Evolutionary conservation across 768 basidiomycete species (phyloP), one percentile per base, ranked within the genome.

Genomic region (Suillus alpinus): DNA sequence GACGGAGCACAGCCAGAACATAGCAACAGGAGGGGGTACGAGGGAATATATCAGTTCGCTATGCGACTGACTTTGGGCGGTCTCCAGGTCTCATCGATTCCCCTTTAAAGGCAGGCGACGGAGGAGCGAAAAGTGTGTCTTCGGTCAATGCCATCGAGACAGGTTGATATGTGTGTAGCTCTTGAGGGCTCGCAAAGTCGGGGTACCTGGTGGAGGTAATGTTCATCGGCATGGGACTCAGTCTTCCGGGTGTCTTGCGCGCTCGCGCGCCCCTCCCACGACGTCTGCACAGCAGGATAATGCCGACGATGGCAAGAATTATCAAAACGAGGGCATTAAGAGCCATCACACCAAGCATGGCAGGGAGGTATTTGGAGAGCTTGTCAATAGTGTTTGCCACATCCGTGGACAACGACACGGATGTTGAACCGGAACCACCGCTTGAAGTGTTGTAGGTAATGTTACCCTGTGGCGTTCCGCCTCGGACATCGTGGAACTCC

Each of bases 241-340:
- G 63, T 44, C 84, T 79, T 50, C 83, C 83, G 13, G 72, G 75
- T 8, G 50, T 69, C 66, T 68, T 77, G 51, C 78, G 74, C 32
- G 65, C 60, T 47, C 78, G 75, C 26, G 66, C 62, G 31, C 70
- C 74, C 62, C 71, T 76, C 58, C 78, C 71, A 60, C 73, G 70
- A 70, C 81, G 79, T 67, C 80, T 83, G 75, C 80, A 86, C 66
- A 86, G 75, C 43, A 80, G 76, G 53, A 84, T 67, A 56, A 84
- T 72, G 64, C 83, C 89, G 7, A 80, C 78, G 39, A 84, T 70
- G 62, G 78, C 71, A 59, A 91, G 80, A 32, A 81, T 73, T 58
- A 91, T 71, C 60, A 93, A 72, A 58, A 91, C 79, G 31, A 91
- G 74, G 6, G 90, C 87, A 67, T 94, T 94, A 66, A 94, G 78